phyloP scores from a whole-genome alignment of 495 filamentous ascomycete species.

The Annulohypoxylon maeteangense region DNA sequence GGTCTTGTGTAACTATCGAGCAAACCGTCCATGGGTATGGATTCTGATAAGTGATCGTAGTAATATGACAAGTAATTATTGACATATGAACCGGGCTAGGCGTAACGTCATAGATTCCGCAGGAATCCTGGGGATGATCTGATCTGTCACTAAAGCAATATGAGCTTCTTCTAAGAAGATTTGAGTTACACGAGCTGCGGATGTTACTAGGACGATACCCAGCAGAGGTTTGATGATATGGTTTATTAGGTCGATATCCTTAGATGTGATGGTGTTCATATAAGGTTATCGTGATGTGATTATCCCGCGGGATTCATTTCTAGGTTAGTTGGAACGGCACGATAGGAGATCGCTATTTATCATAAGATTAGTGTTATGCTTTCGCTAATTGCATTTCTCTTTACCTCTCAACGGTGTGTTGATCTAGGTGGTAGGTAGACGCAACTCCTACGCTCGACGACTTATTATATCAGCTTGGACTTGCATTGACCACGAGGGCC shows the following conservation, averaged over 20 bases:
- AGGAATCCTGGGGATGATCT: slow-evolving; percentile 17
- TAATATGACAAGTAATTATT: slow-evolving; percentile 8
- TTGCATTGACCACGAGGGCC: not conserved
- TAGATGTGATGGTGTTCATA: not conserved
- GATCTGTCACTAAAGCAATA: slow-evolving; percentile 5
- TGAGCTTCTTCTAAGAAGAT: not conserved
- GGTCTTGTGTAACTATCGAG: not conserved
- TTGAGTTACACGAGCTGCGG: not conserved
- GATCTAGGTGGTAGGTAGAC: not conserved
- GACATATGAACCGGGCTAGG: not conserved
- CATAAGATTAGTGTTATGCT: not conserved
- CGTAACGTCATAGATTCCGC: slow-evolving; percentile 15
- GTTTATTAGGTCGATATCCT: not conserved
- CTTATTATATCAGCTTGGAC: too few species aligned
- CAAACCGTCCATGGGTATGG: not conserved
- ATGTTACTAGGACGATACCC: not conserved
- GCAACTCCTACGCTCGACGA: too few species aligned
- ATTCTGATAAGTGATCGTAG: not conserved
- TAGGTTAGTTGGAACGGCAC: not conserved
- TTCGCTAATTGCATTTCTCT: not conserved
- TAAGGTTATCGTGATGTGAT: not conserved
- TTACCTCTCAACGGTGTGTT: not conserved
- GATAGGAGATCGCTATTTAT: not conserved
- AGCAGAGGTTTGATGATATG: too few species aligned
- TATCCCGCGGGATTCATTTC: not conserved